Conservation (phyloP, 345 rosid species). For the Sapria himalayana region DNA sequence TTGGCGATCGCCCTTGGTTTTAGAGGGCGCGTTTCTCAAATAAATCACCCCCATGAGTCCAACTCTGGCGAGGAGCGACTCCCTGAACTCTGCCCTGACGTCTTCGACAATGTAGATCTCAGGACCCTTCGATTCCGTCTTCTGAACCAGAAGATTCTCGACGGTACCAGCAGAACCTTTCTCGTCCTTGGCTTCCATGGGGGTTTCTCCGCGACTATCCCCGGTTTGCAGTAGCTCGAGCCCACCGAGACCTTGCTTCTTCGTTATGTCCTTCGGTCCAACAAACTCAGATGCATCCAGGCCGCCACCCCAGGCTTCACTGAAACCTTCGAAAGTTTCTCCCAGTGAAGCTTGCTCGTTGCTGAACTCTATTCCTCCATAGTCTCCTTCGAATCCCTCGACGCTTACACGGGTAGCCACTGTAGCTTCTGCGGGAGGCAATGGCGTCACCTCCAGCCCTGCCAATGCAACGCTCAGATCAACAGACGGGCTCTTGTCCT, state of each 20-base stretch:
- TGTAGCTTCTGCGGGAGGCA: slow-evolving; percentile 96
- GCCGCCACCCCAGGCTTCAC: slow-evolving; percentile 97
- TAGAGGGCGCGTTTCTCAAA: slow-evolving; percentile 60
- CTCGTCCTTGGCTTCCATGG: slow-evolving; percentile 54
- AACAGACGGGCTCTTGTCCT: slow-evolving; percentile 49
- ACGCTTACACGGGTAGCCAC: slow-evolving; percentile 75
- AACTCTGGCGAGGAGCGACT: slow-evolving; percentile 75
- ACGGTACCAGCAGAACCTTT: slow-evolving; percentile 35
- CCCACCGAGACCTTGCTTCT: slow-evolving; percentile 81
- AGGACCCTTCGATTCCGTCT: slow-evolving; percentile 83
- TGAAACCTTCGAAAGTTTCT: slow-evolving; percentile 75
- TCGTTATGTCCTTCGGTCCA: slow-evolving; percentile 49
- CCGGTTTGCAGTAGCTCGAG: slow-evolving; percentile 86
- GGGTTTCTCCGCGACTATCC: too few relatives aligned
- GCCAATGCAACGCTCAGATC: slow-evolving; percentile 73
- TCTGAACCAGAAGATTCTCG: slow-evolving; percentile 55
- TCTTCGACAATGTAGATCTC: slow-evolving; percentile 81
- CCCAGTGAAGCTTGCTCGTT: slow-evolving; percentile 75
- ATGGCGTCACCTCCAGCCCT: slow-evolving; percentile 73
- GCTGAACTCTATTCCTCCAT: slow-evolving; percentile 89
- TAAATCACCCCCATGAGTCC: slow-evolving; percentile 88
- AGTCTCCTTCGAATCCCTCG: slow-evolving; percentile 93
- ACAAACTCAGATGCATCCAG: slow-evolving; percentile 89
- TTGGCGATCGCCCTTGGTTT: slow-evolving; percentile 35
- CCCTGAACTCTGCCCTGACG: slow-evolving; percentile 86